Percentiles rank a stretch among this genome's conserved stretches.
These are phyloP conservation scores for Mortierella claussenii DNA, from an alignment of 192 early-diverging fungal species.

Conservation along the genomic window DNA sequence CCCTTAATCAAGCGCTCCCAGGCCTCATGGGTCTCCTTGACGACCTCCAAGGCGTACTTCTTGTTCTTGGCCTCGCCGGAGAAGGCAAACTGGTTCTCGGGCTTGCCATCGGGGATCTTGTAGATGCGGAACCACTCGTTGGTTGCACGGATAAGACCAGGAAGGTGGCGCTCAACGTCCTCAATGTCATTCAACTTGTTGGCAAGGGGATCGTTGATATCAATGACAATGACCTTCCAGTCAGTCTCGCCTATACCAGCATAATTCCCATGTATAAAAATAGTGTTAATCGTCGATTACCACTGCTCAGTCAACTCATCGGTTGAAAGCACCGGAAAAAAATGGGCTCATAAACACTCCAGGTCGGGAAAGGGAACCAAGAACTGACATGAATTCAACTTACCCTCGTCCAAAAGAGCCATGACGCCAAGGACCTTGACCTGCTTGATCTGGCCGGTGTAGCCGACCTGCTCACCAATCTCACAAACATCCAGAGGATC, in stretches of 20 bases:
- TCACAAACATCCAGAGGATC: conserved; percentile 98
- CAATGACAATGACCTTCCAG: conserved; percentile 99
- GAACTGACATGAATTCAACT: conserved; percentile 5
- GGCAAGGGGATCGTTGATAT: conserved; percentile 97
- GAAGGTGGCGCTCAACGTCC: conserved; percentile 97
- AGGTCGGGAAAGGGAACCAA: background rate
- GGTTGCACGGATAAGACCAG: conserved; percentile 94
- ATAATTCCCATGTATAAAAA: too few species aligned
- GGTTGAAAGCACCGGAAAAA: background rate
- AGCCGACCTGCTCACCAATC: conserved; percentile 95
- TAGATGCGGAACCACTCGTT: conserved; percentile 99
- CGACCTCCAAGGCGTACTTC: conserved; percentile 90
- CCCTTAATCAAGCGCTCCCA: conserved; percentile 88
- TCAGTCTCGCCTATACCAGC: conserved; percentile 93
- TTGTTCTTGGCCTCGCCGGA: conserved; percentile 86
- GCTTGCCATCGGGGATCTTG: conserved; percentile 99
- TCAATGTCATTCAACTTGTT: conserved; percentile 98
- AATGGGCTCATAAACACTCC: background rate
- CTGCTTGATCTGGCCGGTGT: conserved; percentile 97
- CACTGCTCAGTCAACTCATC: too few species aligned
- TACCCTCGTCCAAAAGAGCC: conserved; percentile 97
- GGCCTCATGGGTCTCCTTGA: conserved; percentile 94
- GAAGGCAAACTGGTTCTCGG: conserved; percentile 99
- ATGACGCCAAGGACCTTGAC: conserved; percentile 99
- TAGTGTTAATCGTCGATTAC: background rate